Evolutionary conservation across 108 stramenopile genomes (phyloP).

Genomic region (Stephanodiscus triporus): DNA sequence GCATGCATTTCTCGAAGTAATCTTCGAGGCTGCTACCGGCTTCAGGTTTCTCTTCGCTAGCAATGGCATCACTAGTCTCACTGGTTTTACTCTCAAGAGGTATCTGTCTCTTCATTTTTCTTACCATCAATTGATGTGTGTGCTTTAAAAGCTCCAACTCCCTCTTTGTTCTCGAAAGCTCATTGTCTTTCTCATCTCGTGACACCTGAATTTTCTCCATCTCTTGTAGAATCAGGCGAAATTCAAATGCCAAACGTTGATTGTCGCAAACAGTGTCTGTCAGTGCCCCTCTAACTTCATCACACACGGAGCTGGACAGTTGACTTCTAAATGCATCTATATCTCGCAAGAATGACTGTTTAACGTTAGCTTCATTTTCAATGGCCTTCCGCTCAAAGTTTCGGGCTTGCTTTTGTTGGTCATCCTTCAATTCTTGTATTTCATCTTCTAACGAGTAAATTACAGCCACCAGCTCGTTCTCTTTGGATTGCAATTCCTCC

Average conservation of each 20-base stretch:
- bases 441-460: slow-evolving; percentile 38
- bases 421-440: slow-evolving; percentile 22
- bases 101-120: slow-evolving; percentile 1
- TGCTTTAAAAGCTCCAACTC: slow-evolving; percentile 23
- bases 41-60: neutral
- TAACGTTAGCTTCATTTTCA: slow-evolving; percentile 24
- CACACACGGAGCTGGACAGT: slow-evolving; percentile 18
- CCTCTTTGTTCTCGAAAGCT: slow-evolving; percentile 19
- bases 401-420: slow-evolving; percentile 1
- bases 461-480: slow-evolving; percentile 14
- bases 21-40: neutral
- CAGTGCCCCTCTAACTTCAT: slow-evolving; percentile 24
- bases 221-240: slow-evolving; percentile 17
- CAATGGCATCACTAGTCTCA: neutral
- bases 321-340: slow-evolving; percentile 15
- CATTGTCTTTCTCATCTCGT: slow-evolving; percentile 22
- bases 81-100: neutral
- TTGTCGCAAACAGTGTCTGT: slow-evolving; percentile 20
- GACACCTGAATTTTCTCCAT: slow-evolving; percentile 27
- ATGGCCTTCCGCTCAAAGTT: slow-evolving; percentile 24
- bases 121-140: slow-evolving; percentile 13
- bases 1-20: slow-evolving; percentile 3
- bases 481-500: slow-evolving; percentile 22
- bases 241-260: slow-evolving; percentile 17
- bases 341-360: slow-evolving; percentile 21